Evolutionary conservation across 2,329 filamentous ascomycete species (phyloP), one percentile per base, ranked within the genome.

Genomic region (Clarireedia hainanense): DNA sequence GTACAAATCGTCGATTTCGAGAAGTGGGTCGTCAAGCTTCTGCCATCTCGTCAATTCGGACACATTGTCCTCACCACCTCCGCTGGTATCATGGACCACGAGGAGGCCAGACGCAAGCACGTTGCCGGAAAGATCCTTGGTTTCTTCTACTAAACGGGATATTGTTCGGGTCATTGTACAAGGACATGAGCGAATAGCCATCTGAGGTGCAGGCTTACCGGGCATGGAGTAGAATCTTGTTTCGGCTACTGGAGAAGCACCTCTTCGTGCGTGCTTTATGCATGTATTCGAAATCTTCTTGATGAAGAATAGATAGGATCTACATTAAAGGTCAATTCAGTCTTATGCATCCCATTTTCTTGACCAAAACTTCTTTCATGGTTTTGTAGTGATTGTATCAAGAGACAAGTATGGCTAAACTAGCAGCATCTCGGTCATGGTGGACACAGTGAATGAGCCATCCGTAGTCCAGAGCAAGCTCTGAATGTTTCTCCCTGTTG

Each of bases 11-110:
- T 83, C 72, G 94, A 99, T 71, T 84, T 99, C 74, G 94, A 99
- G 89, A 96, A 97, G 84, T 99, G 94, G 94, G 91, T 97, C 71
- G 90, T 95, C 80, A 95, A 95, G 86, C 88, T 99, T 73, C 85
- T 99, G 65, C 94, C 94, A 67, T 91, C 94, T 67, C 94, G 94
- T 96, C 94, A 99, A 80, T 99, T 99, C 84, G 94, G 94, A 73
- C 96, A 91, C 81, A 90, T 99, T 73, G 91, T 99, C 78, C 88
- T 99, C 72, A 99, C 94, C 76, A 99, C 94, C 78, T 96, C 91
- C 60, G 91, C 94, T 64, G 94, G 94, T 76, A 99, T 99, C 78
- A 97, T 99, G 92, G 94, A 99, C 82, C 94, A 99, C 82, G 94
- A 99, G 84, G 94, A 99, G 86, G 94, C 94, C 68, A 84, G 94